Percentiles rank a stretch among this genome's conserved stretches.
phyloP scores from a whole-genome alignment of 2,329 filamentous ascomycete genomes.

The Trichoderma sp. region DNA sequence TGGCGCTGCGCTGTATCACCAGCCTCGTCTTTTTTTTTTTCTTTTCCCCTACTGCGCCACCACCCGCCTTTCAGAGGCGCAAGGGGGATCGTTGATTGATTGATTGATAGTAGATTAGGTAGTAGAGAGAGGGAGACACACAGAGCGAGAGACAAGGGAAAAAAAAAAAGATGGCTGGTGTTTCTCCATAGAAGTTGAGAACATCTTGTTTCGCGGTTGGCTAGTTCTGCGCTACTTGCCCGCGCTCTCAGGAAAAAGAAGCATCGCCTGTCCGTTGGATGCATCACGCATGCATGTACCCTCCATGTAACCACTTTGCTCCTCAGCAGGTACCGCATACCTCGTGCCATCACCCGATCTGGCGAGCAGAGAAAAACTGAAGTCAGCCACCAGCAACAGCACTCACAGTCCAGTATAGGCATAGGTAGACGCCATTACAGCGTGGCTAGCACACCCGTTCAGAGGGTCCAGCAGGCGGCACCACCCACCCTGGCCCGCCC shows the following conservation, averaged over 20 bases:
- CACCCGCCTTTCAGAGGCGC: conserved; percentile 1
- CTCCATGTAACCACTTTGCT: background rate
- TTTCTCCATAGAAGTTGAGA: background rate
- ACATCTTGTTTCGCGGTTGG: background rate
- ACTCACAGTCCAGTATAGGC: background rate
- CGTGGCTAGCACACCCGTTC: conserved; percentile 28
- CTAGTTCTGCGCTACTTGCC: background rate
- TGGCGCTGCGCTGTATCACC: conserved; percentile 19
- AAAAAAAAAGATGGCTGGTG: conserved; percentile 1
- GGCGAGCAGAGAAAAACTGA: background rate
- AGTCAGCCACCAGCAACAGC: background rate
- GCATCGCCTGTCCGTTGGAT: background rate
- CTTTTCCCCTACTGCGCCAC: conserved; percentile 8
- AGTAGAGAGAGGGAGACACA: background rate
- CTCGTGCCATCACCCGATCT: background rate
- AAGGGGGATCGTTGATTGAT: conserved; percentile 1
- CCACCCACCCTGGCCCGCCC: conserved; percentile 35
- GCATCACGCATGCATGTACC: conserved; percentile 1
- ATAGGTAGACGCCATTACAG: background rate
- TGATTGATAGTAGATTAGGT: background rate
- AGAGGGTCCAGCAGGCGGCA: conserved; percentile 29
- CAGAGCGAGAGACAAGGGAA: background rate
- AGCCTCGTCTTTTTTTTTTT: conserved; percentile 22
- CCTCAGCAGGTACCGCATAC: background rate
- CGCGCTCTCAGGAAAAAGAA: background rate